phyloP scores from a whole-genome alignment of 177 flowering plant species.

The Vitis hybrid region DNA sequence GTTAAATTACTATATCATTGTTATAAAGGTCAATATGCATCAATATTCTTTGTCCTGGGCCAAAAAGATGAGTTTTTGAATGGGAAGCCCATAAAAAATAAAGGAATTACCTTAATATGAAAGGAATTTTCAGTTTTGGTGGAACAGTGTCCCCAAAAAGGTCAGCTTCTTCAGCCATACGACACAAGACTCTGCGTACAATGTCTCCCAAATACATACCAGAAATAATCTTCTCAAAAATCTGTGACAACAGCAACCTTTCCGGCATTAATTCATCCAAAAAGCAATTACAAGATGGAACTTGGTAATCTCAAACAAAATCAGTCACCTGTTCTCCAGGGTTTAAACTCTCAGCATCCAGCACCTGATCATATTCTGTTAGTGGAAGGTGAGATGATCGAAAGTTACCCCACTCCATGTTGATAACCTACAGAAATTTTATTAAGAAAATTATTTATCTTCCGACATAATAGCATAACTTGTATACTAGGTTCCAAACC shows the following conservation, averaged over 20 bases:
- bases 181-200: conserved; percentile 72
- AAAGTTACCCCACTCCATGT: conserved; percentile 99
- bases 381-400: conserved; percentile 81
- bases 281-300: conserved; percentile 3
- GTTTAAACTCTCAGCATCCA: conserved; percentile 83
- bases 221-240: conserved; percentile 88
- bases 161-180: conserved; percentile 90
- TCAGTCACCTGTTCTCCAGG: conserved; percentile 80
- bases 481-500: not conserved
- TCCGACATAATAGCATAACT: too few relatives aligned
- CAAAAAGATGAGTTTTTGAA: too few relatives aligned
- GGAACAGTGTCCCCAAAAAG: conserved; percentile 90
- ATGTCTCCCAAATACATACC: conserved; percentile 99
- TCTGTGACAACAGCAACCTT: conserved; percentile 36
- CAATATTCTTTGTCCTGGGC: too few relatives aligned
- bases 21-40: too few relatives aligned
- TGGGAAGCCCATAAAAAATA: too few relatives aligned
- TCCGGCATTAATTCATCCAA: not conserved
- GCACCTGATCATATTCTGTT: conserved; percentile 74
- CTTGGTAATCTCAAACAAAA: not conserved
- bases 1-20: too few relatives aligned
- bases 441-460: not conserved
- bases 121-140: conserved; percentile 65
- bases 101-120: conserved; percentile 56
- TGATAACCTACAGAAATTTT: conserved; percentile 61